A percentile compares a stretch with the other conserved stretches of the same genome.
phyloP scores from a whole-genome alignment of 2,329 filamentous ascomycete genomes.

The Talaromyces verruculosus region DNA sequence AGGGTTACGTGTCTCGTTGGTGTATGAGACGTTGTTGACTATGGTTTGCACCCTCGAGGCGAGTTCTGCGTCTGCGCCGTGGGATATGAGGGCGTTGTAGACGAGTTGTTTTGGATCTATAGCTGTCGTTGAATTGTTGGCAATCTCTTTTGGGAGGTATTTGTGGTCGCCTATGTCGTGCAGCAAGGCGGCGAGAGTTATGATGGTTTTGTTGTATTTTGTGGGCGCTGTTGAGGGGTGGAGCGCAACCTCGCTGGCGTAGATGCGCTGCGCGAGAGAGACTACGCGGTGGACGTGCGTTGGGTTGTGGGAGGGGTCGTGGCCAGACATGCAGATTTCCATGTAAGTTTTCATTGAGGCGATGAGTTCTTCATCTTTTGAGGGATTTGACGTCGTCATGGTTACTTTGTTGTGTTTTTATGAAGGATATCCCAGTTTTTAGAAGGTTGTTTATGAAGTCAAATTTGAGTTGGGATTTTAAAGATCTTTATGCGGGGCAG shows the following conservation, averaged over 20 bases:
- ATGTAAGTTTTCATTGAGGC: slow-evolving; percentile 62
- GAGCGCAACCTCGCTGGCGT: slow-evolving; percentile 48
- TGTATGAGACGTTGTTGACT: slow-evolving; percentile 75
- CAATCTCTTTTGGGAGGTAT: slow-evolving; percentile 54
- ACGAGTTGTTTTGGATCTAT: slow-evolving; percentile 34
- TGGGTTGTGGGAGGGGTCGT: slow-evolving; percentile 88
- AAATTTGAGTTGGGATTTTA: not conserved
- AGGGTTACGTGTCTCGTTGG: slow-evolving; percentile 66
- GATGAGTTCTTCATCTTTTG: slow-evolving; percentile 48
- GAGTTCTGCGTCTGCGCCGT: slow-evolving; percentile 58
- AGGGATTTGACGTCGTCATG: not conserved
- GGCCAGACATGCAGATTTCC: slow-evolving; percentile 67
- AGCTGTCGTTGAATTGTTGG: slow-evolving; percentile 20
- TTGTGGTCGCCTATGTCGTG: slow-evolving; percentile 90
- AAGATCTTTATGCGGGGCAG: not conserved
- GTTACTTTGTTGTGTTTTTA: slow-evolving; percentile 6
- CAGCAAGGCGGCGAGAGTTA: slow-evolving; percentile 72
- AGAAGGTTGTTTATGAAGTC: not conserved
- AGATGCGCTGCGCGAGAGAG: slow-evolving; percentile 67
- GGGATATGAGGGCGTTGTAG: slow-evolving; percentile 29
- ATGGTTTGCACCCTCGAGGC: slow-evolving; percentile 69
- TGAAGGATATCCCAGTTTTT: no score
- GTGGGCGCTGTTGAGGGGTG: slow-evolving; percentile 27
- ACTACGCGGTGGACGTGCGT: slow-evolving; percentile 78
- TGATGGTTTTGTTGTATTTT: slow-evolving; percentile 53